These are phyloP conservation scores for Salvia splendens DNA, from an alignment of 257 asterid genomes.

Conservation along the genomic window DNA sequence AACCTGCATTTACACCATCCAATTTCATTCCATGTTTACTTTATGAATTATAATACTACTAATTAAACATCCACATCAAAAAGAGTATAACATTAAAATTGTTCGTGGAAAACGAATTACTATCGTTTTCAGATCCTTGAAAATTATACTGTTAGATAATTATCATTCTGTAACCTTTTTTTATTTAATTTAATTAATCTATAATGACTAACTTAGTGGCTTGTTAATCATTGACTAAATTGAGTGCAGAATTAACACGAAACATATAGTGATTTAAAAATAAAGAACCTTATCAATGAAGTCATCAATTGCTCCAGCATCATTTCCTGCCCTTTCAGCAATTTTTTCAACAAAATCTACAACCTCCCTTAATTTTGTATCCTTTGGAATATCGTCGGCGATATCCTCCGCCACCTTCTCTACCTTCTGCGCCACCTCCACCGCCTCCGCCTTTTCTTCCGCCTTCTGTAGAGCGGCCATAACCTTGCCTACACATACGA, in stretches of 20 bases:
- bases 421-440: slow-evolving; percentile 57
- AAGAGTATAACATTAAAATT: too few relatives aligned
- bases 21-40: background rate
- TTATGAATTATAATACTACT: too few relatives aligned
- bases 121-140: slow-evolving; percentile 10
- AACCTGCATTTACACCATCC: slow-evolving; percentile 33
- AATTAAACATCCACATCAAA: too few relatives aligned
- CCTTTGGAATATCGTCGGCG: slow-evolving; percentile 48
- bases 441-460: slow-evolving; percentile 59
- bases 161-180: background rate
- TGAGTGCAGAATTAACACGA: background rate
- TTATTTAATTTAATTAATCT: background rate
- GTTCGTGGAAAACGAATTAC: background rate
- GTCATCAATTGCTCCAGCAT: slow-evolving; percentile 47
- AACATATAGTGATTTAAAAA: background rate
- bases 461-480: slow-evolving; percentile 43
- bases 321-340: slow-evolving; percentile 48
- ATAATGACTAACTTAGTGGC: background rate
- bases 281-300: slow-evolving; percentile 52
- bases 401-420: slow-evolving; percentile 59
- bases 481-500: slow-evolving; percentile 38
- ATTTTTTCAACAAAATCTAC: slow-evolving; percentile 48
- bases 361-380: slow-evolving; percentile 39
- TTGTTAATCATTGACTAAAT: background rate
- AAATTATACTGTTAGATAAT: background rate